Base-by-base conservation (phyloP, 495 filamentous ascomycete genomes). In the Hypoxylon rickii region DNA sequence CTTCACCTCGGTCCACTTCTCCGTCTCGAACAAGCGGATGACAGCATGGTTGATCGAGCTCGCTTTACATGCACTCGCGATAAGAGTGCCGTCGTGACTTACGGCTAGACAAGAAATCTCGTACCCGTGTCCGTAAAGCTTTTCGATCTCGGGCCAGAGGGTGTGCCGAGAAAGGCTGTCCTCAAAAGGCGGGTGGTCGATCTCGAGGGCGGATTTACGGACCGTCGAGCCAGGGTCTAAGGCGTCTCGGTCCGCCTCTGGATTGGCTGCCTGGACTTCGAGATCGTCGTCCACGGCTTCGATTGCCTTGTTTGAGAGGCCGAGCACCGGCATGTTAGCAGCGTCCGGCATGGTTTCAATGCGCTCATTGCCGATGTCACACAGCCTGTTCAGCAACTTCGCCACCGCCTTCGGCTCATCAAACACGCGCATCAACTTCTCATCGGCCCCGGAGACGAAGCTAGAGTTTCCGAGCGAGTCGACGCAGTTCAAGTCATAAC, bases 121-220 rank as follows among this genome's bases (percentile, higher is more conserved):
- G 74, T 96, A 96, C n/a, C 94, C 94, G 73, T 99, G 94, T 4
- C 94, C 94, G 70, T 99, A 99, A 3, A 99, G 83, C 71, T 99
- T 99, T 67, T 97, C 94, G 33, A 83, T 84, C 60, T 99, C 94
- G 0, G 94, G 94, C 91, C 91, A 99, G 19, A 99, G 80, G 2
- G 92, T 96, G 64, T 96, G 86, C 6, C 94, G 85, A 24, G 89
- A 85, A 11, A 99, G 82, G 49, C 89, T 85, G 61, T 97, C 93
- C 68, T 99, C 94, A 13, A 90, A 74, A 2, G 94, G 92, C 16
- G 95, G 95, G 55, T 88, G 81, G 32, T 79, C 70, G 45, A 84
- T 74, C 31, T 73, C 77, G 26, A 78, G 64, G 2, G 73, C 69
- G 55, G 72, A 79, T 58, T 65, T 72, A 49, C 72, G 70, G 42